Conservation (phyloP, 441 rosid species). For the Viola pubescens region DNA sequence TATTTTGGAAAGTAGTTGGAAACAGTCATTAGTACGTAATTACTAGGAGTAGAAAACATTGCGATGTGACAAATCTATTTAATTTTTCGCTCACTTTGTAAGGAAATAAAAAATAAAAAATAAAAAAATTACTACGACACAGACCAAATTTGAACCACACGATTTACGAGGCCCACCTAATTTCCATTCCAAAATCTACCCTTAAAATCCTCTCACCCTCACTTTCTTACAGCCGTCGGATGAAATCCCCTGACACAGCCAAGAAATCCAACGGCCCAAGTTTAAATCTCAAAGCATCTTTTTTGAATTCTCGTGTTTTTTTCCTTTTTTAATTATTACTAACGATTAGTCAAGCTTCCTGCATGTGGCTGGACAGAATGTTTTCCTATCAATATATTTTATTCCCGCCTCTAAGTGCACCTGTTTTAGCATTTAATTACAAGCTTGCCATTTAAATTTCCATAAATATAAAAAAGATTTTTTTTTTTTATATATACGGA, state of each 20-base stretch:
- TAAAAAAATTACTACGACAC: neutral
- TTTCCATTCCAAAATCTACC: constrained; percentile 4
- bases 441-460: neutral
- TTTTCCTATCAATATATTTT: neutral
- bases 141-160: constrained; percentile 39
- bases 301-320: neutral
- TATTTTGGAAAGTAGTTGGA: no score
- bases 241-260: constrained; percentile 18
- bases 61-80: no score
- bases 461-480: no score
- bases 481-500: no score
- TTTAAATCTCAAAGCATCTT: constrained; percentile 15
- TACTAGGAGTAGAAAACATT: no score
- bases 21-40: no score
- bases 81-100: neutral
- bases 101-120: neutral
- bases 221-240: constrained; percentile 27
- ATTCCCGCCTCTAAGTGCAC: neutral
- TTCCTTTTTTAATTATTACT: constrained; percentile 6
- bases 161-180: constrained; percentile 35
- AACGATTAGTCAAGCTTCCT: neutral
- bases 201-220: neutral
- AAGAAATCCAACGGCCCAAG: constrained; percentile 36
- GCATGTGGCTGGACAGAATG: neutral
- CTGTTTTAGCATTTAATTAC: neutral